These are phyloP conservation scores for Beauveria asiatica DNA, from an alignment of 2,329 filamentous ascomycete genomes.

Conservation along the genomic window DNA sequence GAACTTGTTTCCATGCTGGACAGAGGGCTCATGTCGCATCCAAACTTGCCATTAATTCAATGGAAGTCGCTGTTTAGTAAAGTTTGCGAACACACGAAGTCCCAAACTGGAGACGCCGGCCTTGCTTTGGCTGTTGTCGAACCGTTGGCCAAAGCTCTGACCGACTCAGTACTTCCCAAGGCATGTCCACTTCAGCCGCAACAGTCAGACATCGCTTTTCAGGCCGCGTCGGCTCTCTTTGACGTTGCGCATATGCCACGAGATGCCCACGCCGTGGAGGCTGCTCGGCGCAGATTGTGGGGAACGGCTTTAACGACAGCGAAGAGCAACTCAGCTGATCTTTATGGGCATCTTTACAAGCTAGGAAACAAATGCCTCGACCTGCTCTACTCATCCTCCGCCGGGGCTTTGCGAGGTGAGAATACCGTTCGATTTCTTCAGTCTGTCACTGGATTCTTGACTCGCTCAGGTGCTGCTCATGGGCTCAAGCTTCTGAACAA, in stretches of 20 bases:
- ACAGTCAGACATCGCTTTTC: not conserved
- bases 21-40: conserved; percentile 44
- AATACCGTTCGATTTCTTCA: conserved; percentile 40
- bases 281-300: conserved; percentile 59
- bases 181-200: not conserved
- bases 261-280: conserved; percentile 55
- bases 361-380: conserved; percentile 46
- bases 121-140: conserved; percentile 61
- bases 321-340: conserved; percentile 44
- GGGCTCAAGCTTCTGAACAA: conserved; percentile 41
- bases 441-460: conserved; percentile 44
- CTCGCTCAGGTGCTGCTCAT: not conserved
- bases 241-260: conserved; percentile 44
- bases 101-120: conserved; percentile 59
- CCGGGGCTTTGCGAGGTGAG: conserved; percentile 28
- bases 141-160: conserved; percentile 52
- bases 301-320: conserved; percentile 22
- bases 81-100: conserved; percentile 46
- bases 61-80: conserved; percentile 50
- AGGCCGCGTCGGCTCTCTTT: conserved; percentile 34
- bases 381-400: conserved; percentile 42
- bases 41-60: conserved; percentile 35
- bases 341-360: conserved; percentile 59
- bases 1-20: conserved; percentile 60
- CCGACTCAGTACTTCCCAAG: conserved; percentile 26